Evolutionary conservation across 805 yeast species (phyloP), one percentile per base, ranked within the genome.

Genomic region (Danielozyma ontarioensis): DNA sequence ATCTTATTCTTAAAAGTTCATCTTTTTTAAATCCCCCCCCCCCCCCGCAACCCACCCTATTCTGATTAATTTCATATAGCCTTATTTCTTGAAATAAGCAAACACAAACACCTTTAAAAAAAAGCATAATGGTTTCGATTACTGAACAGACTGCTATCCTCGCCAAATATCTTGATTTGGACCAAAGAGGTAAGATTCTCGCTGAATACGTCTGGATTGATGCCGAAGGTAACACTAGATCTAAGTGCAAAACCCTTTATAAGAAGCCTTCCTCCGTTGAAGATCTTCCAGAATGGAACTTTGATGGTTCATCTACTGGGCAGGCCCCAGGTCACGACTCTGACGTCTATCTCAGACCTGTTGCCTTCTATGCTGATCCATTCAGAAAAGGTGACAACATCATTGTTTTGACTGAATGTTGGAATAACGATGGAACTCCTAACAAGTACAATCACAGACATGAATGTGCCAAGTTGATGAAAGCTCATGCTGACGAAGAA

Each of bases 161-260:
- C 55, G 74, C 79, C 56, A 90, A 89, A 70, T 90, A 90, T 59
- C 58, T 83, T 44, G 82, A 76, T 50, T 76, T 93, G 51, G 82
- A 80, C 63, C 97, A 89, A 73, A 74, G 78, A 50, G 96, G 95
- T 45, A 74, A 72, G 54, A 72, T 90, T 45, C 74, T 93, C 48
- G 98, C 98, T 44, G 98, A 93, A 68, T 93, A 93, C 72, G 80
- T 93, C 63, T 93, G 98, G 98, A 83, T 93, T 50, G 98, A 93
- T 61, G 85, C 95, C 49, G 74, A 83, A 45, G 95, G 95, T 59
- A 76, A 80, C 55, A 63, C 88, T 53, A 85, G 98, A 72, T 86
- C 97, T 41, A 93, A 93, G 73, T 88, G 96, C 68, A 84, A 81
- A 67, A 93, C 98, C 37, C 70, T 93, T 46, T 55, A 53, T 53